Evolutionary conservation across 2,329 filamentous ascomycete species (phyloP), one percentile per base, ranked within the genome.

Genomic region (Fusarium scirpi): DNA sequence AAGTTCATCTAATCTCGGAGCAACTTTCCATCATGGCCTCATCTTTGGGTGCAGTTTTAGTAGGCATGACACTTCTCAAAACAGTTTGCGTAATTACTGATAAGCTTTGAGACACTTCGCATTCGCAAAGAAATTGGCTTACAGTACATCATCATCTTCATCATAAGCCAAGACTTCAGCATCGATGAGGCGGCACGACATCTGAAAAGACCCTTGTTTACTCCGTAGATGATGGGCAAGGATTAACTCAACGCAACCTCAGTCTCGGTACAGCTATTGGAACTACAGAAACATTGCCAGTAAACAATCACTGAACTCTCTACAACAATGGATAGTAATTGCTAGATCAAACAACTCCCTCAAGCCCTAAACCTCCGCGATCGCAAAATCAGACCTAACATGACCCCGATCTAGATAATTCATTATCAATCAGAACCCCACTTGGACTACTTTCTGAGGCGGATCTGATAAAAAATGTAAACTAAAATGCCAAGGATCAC

Each of bases 401-500:
- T 61, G 29, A 27, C 56, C 49, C 49, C 22, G 34, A 64, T 60
- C 49, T 43, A 53, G 49, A 53, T 53, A 53, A 70, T 62, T 38
- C 59, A 68, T 71, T 71, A 68, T 70, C 67, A 70, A 70, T 67
- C 67, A 58, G 52, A 38, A 41, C 47, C 44, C 67, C 67, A 70
- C 67, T 60, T 38, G 20, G 32, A 12, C 63, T 44, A 51, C 54
- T 53, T 55, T 44, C 29, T 22, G 20, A 38, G 49, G 58, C 67
- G 67, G 67, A 70, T 70, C 67, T 71, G 67, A 70, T 70, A 70
- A 70, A 70, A 70, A 61, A 54, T 41, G 47, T 20, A 64, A 44
- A 47, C 67, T 71, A 71, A 64, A 56, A 29, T 69, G 62, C 69
- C 69, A 67, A 70, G 69, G 57, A 67, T 72, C 69, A 72, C 65